Evolutionary conservation across 345 rosid species (phyloP), one percentile per base, ranked within the genome.

Genomic region (Acer saccharum): DNA sequence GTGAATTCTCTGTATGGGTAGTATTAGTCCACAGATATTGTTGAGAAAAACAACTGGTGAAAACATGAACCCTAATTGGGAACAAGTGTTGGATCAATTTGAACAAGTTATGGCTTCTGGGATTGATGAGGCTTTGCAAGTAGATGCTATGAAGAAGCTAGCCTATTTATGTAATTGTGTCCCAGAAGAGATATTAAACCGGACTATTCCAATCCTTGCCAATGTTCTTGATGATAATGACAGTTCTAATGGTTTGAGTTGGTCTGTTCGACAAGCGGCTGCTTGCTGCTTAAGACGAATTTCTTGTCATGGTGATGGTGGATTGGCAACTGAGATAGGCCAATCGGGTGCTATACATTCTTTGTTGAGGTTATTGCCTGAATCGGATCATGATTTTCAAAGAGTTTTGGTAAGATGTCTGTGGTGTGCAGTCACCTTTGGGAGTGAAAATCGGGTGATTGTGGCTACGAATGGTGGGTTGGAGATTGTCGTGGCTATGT

Each of bases 251-350:
- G 67, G 67, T 69, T 80, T 73, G 13, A 62, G 55, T 69, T 72
- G 77, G 54, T 75, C 81, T 11, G 72, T 83, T 74, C 84, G 70
- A 70, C 83, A 82, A 66, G 87, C 86, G 7, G 81, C 83, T 54
- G 87, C 83, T 35, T 77, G 77, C 82, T 88, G 93, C 76, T 76
- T 89, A 68, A 86, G 84, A 76, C 48, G 83, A 6, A 77, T 91
- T 73, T 68, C 73, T 82, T 23, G 25, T 79, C 67, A 7, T 55
- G 85, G 81, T 29, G 84, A 81, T 32, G 76, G 88, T 18, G 1
- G 25, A 23, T 23, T 23, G 25, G 25, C 25, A 23, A 23, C 25
- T 23, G 25, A 23, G 25, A 23, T 23, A 23, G 25, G 25, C 25
- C 25, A 23, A 23, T 23, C 25, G 25, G 25, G 25, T 23, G 25